Base-by-base conservation (phyloP, 768 basidiomycete genomes). In the Phanerochaete sordida region DNA sequence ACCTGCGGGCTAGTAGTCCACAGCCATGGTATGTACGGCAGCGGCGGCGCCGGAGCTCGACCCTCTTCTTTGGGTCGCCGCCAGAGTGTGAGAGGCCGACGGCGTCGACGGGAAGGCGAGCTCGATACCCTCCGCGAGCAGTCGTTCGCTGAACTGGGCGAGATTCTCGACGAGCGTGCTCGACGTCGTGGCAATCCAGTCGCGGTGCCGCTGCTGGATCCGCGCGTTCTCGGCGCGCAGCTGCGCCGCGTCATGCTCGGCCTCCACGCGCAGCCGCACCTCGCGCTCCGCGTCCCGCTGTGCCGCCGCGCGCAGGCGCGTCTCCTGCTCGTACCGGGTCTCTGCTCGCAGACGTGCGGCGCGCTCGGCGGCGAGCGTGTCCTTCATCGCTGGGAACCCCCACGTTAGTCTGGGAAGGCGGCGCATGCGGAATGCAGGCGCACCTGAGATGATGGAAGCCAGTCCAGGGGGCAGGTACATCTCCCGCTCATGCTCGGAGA, bases 311-410 rank as follows among this genome's bases (percentile, higher is more conserved):
- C 75, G 75, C 46, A 62, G 66, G 28, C 53, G 64, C 50, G 73
- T 35, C 45, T 79, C 77, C 46, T 65, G 63, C 12, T 68, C 65
- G 63, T 69, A 70, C 24, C 65, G 62, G 21, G 64, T 65, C 67
- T 78, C 77, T 1, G 72, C 72, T 45, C 68, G 69, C 52, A 50
- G 65, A 31, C 76, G 77, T 39, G 74, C 74, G 35, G 64, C 68
- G 21, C 63, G 63, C 51, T 75, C 72, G 27, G 67, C 59, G 13
- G 44, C 53, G 30, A 78, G 66, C 47, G 75, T 69, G 57, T 66
- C 70, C 44, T 66, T 73, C 77, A 78, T 78, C 53, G 62, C 71
- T 72, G 60, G 16, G n/a, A 23, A 35, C 24, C 4, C 30, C 11
- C 31, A 12, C 2, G 30, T 51, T 13, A 54, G 26, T 37, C 5